Base-by-base conservation (phyloP, 2,329 filamentous ascomycete species). In the Claviceps cyperi region DNA sequence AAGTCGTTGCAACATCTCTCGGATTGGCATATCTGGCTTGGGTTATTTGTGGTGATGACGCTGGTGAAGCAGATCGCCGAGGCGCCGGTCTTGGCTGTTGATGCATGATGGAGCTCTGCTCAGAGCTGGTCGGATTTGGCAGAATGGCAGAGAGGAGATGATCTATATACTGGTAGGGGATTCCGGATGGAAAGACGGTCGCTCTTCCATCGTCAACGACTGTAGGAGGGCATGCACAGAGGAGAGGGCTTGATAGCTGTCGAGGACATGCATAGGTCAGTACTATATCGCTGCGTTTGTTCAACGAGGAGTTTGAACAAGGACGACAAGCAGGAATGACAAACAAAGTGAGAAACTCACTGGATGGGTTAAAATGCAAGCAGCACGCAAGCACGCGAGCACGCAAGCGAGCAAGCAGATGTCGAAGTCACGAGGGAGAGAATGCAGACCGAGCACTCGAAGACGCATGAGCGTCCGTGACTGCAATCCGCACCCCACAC, bases 11-110 rank as follows among this genome's bases (percentile, higher is more conserved):
- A 51, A 57, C 73, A 70, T 94, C 85, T 78, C 85, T 82, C 50
- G 77, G 75, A 64, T 84, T 89, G 67, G 87, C 87, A 35, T 79
- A 77, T 65, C 86, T 78, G 54, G 78, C 73, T 59, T 84, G 79
- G 60, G 46, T 19, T 22, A 84, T 82, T 63, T 83, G 78, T 48
- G 83, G 77, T 46, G 83, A 83, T 59, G 77, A 80, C 59, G 83
- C 82, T 54, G 87, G 82, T 54, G 86, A 88, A 54, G 83, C 77
- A 19, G 51, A 40, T 60, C 80, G 77, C 65, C 81, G 77, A 56
- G 85, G 83, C 57, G 84, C 78, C 54, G 81, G 78, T 59, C 90
- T 82, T 59, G 86, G 83, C 69, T 90, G 86, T 70, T 94, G 90
- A 78, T 96, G 89, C 90, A 96, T 96, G 48, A 46, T 36, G 47